Conservation (phyloP, 2,329 filamentous ascomycete species). For the Exserohilum rostratum region DNA sequence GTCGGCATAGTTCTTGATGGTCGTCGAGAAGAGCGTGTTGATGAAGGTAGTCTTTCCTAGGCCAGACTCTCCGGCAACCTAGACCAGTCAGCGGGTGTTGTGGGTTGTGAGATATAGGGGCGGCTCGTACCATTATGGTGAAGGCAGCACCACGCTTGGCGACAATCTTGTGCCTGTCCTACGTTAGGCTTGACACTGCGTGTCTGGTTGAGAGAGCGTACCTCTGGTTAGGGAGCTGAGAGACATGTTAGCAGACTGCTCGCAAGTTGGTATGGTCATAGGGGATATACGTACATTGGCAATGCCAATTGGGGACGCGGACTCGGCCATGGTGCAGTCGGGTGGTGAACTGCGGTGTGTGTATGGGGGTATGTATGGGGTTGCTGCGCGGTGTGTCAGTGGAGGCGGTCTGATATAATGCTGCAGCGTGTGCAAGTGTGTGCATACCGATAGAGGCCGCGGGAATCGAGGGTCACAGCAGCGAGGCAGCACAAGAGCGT, state of each 20-base stretch:
- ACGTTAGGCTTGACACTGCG: conserved; percentile 39
- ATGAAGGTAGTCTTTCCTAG: conserved; percentile 99
- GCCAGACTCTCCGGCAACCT: conserved; percentile 98
- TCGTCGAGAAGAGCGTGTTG: conserved; percentile 99
- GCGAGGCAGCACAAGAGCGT: conserved; percentile 13
- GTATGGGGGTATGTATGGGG: conserved; percentile 14
- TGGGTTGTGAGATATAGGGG: background rate
- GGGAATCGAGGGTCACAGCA: background rate
- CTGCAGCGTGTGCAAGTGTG: background rate
- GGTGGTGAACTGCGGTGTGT: conserved; percentile 20
- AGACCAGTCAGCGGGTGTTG: conserved; percentile 42
- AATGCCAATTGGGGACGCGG: conserved; percentile 73
- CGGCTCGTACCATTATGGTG: conserved; percentile 85
- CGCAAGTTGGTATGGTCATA: background rate
- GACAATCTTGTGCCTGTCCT: conserved; percentile 70
- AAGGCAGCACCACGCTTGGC: conserved; percentile 92
- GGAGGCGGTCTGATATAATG: background rate
- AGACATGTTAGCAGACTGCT: conserved; percentile 41
- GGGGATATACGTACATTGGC: conserved; percentile 65
- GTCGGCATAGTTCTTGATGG: conserved; percentile 99
- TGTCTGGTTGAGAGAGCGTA: conserved; percentile 46
- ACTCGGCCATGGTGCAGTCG: conserved; percentile 63
- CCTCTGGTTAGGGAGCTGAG: conserved; percentile 72
- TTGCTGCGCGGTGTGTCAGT: conserved; percentile 31
- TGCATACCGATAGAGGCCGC: conserved; percentile 6